Evolutionary conservation across 495 filamentous ascomycete species (phyloP), one percentile per base, ranked within the genome.

Genomic region (Bryoglossum gracile): DNA sequence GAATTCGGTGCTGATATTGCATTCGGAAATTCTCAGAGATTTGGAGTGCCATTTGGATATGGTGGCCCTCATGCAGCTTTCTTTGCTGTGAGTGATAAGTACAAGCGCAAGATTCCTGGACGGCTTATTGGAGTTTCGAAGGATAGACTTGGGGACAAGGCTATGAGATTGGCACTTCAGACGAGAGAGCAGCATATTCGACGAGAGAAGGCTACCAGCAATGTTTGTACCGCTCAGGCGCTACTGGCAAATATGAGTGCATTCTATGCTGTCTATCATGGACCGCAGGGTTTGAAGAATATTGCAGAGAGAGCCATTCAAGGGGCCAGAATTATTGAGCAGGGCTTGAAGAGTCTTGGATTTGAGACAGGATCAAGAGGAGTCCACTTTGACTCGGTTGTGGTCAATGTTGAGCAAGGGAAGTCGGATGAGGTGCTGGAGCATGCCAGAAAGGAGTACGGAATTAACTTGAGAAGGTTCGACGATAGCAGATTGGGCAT

Each of bases 1-100:
- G 94, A 98, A 62, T 95, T 92, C 69, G 92, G 92, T 13, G 92
- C 92, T 4, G 92, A 98, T 65, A 91, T 98, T 57, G 92, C 91
- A 4, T 95, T 98, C 65, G 92, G 92, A 46, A 96, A 83, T 63
- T 80, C 92, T n/a, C 92, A 98, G 70, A 72, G 92, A 48, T 81
- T 98, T 53, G 92, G 92, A 62, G 89, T 98, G 2, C 92, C 92
- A 2, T 79, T 97, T 62, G 92, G 94, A 34, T 94, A 83, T 60
- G 92, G 92, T 62, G 92, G 92, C 16, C 92, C 92, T 17, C 94
- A 97, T 63, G 92, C 92, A 26, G 92, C 94, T 22, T 98, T 98
- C 78, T 95, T 98, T 61, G 89, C 92, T 19, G 89, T 89, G 46
- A 74, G 78, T 19, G 91, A 97, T 33, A 90, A 94, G 68, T 79